Percentiles rank a stretch among this genome's conserved stretches.
phyloP scores from a whole-genome alignment of 2,329 filamentous ascomycete genomes.

The Bipolaris victoriae region DNA sequence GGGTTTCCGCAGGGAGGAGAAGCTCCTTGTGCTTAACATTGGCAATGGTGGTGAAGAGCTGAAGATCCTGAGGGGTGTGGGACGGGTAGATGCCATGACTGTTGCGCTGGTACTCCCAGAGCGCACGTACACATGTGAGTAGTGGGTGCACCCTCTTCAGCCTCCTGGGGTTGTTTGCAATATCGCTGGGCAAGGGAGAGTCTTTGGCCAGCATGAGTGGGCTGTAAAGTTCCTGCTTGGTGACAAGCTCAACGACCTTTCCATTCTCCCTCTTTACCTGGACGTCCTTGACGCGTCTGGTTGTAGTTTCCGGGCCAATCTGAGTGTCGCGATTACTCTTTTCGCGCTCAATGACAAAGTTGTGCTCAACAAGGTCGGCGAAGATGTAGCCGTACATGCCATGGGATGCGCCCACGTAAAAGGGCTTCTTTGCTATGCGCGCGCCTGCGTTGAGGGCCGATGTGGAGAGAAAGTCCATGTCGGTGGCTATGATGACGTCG shows the following conservation, averaged over 20 bases:
- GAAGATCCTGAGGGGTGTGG: constrained; percentile 63
- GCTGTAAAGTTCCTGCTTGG: constrained; percentile 88
- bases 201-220: constrained; percentile 86
- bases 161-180: constrained; percentile 71
- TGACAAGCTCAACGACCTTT: constrained; percentile 82
- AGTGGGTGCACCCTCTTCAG: constrained; percentile 79
- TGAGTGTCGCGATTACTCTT: constrained; percentile 70
- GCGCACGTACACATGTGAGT: constrained; percentile 82
- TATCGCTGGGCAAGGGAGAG: constrained; percentile 71
- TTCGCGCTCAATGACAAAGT: constrained; percentile 86
- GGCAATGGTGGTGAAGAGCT: constrained; percentile 76
- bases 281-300: constrained; percentile 75
- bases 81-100: constrained; percentile 52
- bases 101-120: constrained; percentile 82
- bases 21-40: constrained; percentile 77
- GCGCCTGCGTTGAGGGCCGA: constrained; percentile 85
- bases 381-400: constrained; percentile 96
- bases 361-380: constrained; percentile 86
- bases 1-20: constrained; percentile 53
- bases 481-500: constrained; percentile 88
- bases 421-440: constrained; percentile 76
- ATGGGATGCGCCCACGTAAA: constrained; percentile 87
- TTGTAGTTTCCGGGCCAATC: constrained; percentile 73
- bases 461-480: constrained; percentile 76
- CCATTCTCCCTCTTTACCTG: constrained; percentile 66